phyloP scores from a whole-genome alignment of 129 eudicot genomes.

The Deinandra increscens region DNA sequence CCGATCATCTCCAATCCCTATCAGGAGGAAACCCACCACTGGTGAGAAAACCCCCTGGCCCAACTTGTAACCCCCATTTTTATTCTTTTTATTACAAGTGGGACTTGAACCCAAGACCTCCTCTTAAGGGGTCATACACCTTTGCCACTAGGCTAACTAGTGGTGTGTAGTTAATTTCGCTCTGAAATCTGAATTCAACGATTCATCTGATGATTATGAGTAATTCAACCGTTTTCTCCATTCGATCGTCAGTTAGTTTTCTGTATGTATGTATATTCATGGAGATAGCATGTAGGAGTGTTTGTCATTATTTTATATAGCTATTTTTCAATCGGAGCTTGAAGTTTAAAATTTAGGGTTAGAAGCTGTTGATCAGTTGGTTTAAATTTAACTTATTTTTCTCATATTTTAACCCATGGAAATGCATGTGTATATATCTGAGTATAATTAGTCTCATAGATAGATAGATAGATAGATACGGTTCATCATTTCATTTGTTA shows the following conservation, averaged over 20 bases:
- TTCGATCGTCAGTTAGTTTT: constrained; percentile 16
- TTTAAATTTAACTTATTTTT: constrained; percentile 5
- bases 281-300: not conserved
- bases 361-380: not conserved
- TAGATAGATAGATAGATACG: no score
- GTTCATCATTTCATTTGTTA: constrained; percentile 5
- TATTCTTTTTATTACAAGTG: no score
- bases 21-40: no score
- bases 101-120: no score
- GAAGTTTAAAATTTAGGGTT: constrained; percentile 4
- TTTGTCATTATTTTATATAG: not conserved
- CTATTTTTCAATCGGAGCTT: not conserved
- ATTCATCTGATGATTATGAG: constrained; percentile 4
- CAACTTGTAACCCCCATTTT: no score
- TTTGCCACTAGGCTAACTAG: no score
- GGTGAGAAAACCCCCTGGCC: no score
- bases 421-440: constrained; percentile 4
- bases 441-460: not conserved
- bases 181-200: constrained; percentile 8
- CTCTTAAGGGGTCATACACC: no score
- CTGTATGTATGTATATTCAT: not conserved
- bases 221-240: not conserved
- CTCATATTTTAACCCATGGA: constrained; percentile 23
- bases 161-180: no score
- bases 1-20: no score